Evolutionary conservation across 2,329 filamentous ascomycete species (phyloP), one percentile per base, ranked within the genome.

Genomic region (Aspergillus melleus): DNA sequence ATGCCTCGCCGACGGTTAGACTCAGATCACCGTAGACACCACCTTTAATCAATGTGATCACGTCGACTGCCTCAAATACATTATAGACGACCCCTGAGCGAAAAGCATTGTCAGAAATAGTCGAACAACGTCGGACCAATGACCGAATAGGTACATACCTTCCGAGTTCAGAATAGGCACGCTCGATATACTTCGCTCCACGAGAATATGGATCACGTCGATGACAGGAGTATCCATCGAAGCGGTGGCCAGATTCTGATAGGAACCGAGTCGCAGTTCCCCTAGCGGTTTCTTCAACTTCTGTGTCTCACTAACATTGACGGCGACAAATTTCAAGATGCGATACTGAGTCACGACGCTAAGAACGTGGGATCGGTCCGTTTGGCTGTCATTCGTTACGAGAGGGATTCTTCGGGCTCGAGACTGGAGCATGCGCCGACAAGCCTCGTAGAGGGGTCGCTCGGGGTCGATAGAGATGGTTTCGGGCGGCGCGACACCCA

Each of bases 291-390:
- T 97, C 73, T 91, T 91, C 62, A 99, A 80, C 72, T 92, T 86
- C 68, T 96, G 89, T 4, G 94, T 97, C 73, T 96, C 90, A 68
- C 89, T 88, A 46, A 91, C 88, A 77, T 99, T 99, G 77, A 99
- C 94, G 11, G 95, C 93, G 63, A 99, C 96, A 75, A 99, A 99
- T 75, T 99, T 99, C 65, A 99, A 86, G 68, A 99, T 98, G 60
- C 96, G 90, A 77, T 99, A 99, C 76, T 99, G 95, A 0, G 95
- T 99, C 60, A 99, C 90, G 62, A 99, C 95, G 69, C 92, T 97
- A 62, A 99, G 91, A 19, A 99, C 92, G 79, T 94, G 95, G 72
- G 95, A 88, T 64, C 92, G 86, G 58, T 90, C 88, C 2, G 95
- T 99, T 77, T 99, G 95, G 72, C 96, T 93, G 72, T 99, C 95